phyloP scores from a whole-genome alignment of 495 filamentous ascomycete genomes.

The Aspergillus biplanus region DNA sequence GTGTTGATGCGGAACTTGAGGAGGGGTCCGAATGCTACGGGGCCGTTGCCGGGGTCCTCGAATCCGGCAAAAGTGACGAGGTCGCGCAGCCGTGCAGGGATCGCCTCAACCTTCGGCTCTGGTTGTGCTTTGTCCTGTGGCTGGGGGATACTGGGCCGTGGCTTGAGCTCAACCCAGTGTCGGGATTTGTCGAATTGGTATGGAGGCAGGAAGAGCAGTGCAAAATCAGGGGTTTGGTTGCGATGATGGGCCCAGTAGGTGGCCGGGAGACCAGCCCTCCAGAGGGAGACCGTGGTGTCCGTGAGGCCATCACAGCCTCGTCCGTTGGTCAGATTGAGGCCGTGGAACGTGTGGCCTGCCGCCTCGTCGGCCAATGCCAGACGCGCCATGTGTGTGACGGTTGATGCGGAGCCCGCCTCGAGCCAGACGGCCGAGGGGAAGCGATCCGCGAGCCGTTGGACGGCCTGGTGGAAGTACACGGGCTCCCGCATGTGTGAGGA shows the following conservation, averaged over 20 bases:
- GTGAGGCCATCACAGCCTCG: constrained; percentile 32
- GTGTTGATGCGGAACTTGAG: constrained; percentile 50
- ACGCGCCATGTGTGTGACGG: constrained; percentile 47
- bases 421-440: constrained; percentile 43
- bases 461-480: constrained; percentile 53
- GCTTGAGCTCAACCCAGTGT: constrained; percentile 41
- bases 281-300: constrained; percentile 46
- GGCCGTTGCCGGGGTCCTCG: constrained; percentile 36
- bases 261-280: constrained; percentile 44
- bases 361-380: constrained; percentile 25
- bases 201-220: constrained; percentile 44
- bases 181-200: constrained; percentile 54
- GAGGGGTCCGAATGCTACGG: too few relatives aligned
- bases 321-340: constrained; percentile 35
- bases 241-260: constrained; percentile 52
- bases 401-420: constrained; percentile 52
- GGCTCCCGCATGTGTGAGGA: constrained; percentile 51
- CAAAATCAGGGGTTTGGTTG: constrained; percentile 36
- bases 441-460: constrained; percentile 40
- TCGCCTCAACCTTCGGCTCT: not conserved
- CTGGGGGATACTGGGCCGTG: not conserved
- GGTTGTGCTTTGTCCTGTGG: not conserved
- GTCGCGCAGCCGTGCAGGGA: not conserved
- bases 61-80: constrained; percentile 47
- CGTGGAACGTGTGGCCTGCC: constrained; percentile 36